These are phyloP conservation scores for Monosporascus sp. DNA, from an alignment of 2,329 filamentous ascomycete genomes.

Conservation along the genomic window DNA sequence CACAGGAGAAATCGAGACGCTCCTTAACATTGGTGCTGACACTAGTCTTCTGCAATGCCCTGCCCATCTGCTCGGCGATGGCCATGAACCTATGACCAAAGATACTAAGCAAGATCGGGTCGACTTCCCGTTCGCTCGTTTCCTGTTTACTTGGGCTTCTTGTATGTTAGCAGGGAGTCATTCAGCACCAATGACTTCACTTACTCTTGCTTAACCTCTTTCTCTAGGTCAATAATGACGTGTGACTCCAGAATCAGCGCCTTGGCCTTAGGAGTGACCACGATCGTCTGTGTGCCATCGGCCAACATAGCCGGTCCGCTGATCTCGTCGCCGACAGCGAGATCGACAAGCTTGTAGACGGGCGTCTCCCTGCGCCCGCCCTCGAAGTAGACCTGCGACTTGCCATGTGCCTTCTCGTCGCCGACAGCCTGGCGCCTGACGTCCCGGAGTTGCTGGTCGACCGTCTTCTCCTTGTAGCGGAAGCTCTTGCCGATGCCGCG, in stretches of 20 bases:
- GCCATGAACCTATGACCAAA: constrained; percentile 82
- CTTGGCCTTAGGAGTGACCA: constrained; percentile 72
- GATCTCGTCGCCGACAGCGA: constrained; percentile 67
- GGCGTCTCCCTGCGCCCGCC: constrained; percentile 72
- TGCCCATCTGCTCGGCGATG: constrained; percentile 80
- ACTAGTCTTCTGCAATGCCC: constrained; percentile 72
- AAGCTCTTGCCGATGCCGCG: constrained; percentile 88
- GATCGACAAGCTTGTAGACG: constrained; percentile 73
- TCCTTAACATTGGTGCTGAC: constrained; percentile 79
- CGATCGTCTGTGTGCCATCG: constrained; percentile 86
- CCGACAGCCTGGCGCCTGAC: constrained; percentile 55
- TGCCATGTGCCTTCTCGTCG: constrained; percentile 58
- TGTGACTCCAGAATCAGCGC: constrained; percentile 80
- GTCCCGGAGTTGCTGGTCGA: constrained; percentile 74
- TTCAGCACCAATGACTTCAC: constrained; percentile 2
- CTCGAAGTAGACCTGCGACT: constrained; percentile 74
- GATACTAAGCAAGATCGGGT: constrained; percentile 72
- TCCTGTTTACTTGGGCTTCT: constrained; percentile 20
- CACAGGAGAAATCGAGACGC: constrained; percentile 76
- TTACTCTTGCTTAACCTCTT: constrained; percentile 41
- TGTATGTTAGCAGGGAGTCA: constrained; percentile 9
- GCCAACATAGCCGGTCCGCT: constrained; percentile 80
- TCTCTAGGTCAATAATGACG: constrained; percentile 78
- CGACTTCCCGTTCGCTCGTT: constrained; percentile 44
- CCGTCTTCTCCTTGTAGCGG: constrained; percentile 70